Evolutionary conservation across 192 early-diverging fungal genomes (phyloP).

Genomic region (Diversispora epigaea): DNA sequence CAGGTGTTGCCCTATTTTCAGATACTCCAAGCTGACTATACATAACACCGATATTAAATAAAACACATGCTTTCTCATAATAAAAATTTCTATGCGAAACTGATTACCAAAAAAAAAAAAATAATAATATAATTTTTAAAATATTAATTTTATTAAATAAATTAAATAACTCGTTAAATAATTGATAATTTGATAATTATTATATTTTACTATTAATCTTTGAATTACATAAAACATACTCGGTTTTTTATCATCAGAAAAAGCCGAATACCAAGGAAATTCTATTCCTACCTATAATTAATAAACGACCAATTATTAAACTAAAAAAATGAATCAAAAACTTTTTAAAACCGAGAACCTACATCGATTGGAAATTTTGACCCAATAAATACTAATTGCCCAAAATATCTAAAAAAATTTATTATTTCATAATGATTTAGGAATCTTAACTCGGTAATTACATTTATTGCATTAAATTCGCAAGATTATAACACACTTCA

Average conservation of each 20-base stretch:
- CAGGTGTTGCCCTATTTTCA: conserved; percentile 67
- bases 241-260: conserved; percentile 57
- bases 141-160: not conserved
- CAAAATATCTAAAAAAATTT: conserved; percentile 68
- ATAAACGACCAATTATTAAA: not conserved
- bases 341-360: conserved; percentile 41
- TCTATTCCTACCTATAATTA: conserved; percentile 58
- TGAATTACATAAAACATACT: conserved; percentile 35
- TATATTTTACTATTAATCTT: too few species aligned
- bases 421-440: not conserved
- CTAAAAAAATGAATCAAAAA: conserved; percentile 28
- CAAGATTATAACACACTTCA: conserved; percentile 50
- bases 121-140: not conserved
- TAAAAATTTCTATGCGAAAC: conserved; percentile 68
- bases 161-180: not conserved
- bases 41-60: conserved; percentile 85
- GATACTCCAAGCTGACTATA: conserved; percentile 77
- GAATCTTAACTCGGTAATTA: not conserved
- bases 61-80: conserved; percentile 80
- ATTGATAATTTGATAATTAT: too few species aligned
- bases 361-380: conserved; percentile 89
- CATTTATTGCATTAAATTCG: too few species aligned
- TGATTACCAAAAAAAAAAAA: conserved; percentile 33
- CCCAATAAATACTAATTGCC: conserved; percentile 77
- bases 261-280: conserved; percentile 71